Conservation (phyloP, 306 rosid genomes). For the Mimosa bimucronata region DNA sequence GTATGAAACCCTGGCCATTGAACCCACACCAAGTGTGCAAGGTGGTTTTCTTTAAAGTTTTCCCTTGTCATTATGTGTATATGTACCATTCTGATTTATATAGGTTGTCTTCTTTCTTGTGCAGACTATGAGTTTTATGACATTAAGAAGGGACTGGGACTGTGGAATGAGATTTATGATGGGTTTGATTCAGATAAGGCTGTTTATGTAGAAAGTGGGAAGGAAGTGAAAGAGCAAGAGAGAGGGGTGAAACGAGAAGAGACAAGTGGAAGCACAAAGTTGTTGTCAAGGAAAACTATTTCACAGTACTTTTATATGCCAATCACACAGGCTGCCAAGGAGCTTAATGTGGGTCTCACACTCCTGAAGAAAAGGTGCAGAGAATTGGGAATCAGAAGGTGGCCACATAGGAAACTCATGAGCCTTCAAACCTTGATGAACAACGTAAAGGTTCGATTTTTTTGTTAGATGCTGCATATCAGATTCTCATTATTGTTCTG, state of each 20-base stretch:
- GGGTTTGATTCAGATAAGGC: conserved; percentile 39
- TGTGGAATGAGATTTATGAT: conserved; percentile 39
- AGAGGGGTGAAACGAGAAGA: conserved; percentile 33
- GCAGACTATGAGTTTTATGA: conserved; percentile 48
- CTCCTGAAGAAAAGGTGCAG: conserved; percentile 82
- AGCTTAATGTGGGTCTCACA: conserved; percentile 80
- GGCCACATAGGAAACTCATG: conserved; percentile 91
- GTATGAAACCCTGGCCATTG: conserved; percentile 37
- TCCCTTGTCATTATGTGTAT: background rate
- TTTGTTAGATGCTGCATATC: background rate
- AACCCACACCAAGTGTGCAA: conserved; percentile 36
- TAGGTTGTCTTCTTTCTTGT: background rate
- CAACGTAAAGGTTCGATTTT: conserved; percentile 58
- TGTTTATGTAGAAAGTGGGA: background rate
- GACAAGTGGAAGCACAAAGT: conserved; percentile 36
- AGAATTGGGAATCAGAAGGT: conserved; percentile 79
- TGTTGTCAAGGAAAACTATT: conserved; percentile 51
- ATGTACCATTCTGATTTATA: background rate
- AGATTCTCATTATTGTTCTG: background rate
- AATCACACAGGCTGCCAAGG: conserved; percentile 73
- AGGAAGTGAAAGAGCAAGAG: conserved; percentile 23
- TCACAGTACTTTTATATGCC: conserved; percentile 84
- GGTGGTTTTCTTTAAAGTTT: conserved; percentile 34
- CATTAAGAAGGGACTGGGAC: conserved; percentile 24
- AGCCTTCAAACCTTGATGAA: conserved; percentile 80